phyloP scores from a whole-genome alignment of 1,284 basidiomycete genomes.

The Bondarzewia mesenterica region DNA sequence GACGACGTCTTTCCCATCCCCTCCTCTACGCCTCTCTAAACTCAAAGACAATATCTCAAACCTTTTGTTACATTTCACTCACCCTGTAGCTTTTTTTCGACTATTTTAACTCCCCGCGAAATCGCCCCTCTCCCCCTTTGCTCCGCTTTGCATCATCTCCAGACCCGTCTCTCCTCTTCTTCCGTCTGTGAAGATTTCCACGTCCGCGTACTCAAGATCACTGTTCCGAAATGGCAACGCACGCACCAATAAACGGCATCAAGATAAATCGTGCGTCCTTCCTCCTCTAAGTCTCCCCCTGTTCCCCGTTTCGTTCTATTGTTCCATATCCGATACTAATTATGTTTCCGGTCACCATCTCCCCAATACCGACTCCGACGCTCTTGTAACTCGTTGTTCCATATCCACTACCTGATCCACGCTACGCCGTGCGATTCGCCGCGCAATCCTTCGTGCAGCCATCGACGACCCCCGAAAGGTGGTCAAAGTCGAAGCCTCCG shows the following conservation, averaged over 20 bases:
- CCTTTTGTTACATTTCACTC: too few relatives aligned
- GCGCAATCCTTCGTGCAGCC: slow-evolving; percentile 32
- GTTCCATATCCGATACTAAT: slow-evolving; percentile 15
- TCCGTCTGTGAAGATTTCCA: not conserved
- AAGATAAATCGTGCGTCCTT: slow-evolving; percentile 77
- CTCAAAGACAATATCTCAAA: not conserved
- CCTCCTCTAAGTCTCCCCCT: slow-evolving; percentile 7
- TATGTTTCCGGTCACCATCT: slow-evolving; percentile 15
- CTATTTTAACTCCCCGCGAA: not conserved
- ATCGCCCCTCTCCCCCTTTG: too few relatives aligned
- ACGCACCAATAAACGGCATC: slow-evolving; percentile 84
- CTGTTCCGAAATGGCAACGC: slow-evolving; percentile 30
- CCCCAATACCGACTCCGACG: slow-evolving; percentile 13
- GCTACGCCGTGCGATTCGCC: slow-evolving; percentile 8
- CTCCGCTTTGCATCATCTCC: not conserved
- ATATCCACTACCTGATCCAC: slow-evolving; percentile 16
- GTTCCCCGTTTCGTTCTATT: slow-evolving; percentile 20
- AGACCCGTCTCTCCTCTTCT: not conserved
- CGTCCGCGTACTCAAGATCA: not conserved
- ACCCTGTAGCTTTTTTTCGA: not conserved
- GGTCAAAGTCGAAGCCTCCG: slow-evolving; percentile 90
- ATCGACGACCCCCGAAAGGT: slow-evolving; percentile 94
- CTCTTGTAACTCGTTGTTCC: slow-evolving; percentile 6
- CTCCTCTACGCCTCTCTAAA: not conserved
- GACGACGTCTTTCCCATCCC: not conserved